Conservation (phyloP, 768 basidiomycete genomes). For the Lyophyllum atratum region DNA sequence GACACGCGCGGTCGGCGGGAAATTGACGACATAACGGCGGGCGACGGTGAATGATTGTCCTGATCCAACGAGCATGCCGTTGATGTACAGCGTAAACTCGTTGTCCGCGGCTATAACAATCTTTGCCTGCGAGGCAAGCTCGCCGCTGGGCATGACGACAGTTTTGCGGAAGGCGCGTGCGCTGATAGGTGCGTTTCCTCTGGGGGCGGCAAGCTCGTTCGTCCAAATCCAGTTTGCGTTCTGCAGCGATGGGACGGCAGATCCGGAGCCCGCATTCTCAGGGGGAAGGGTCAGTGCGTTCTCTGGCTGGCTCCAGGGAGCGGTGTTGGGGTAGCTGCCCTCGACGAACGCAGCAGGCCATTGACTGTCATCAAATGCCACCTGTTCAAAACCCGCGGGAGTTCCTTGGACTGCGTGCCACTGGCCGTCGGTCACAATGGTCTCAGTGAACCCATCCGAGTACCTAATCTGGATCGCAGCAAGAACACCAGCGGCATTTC, state of each 20-base stretch:
- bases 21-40: slow-evolving; percentile 19
- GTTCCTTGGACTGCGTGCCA: slow-evolving; percentile 28
- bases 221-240: slow-evolving; percentile 34
- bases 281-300: slow-evolving; percentile 14
- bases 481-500: slow-evolving; percentile 30
- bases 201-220: slow-evolving; percentile 23
- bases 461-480: slow-evolving; percentile 32
- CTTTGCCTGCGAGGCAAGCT: slow-evolving; percentile 21
- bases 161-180: slow-evolving; percentile 31
- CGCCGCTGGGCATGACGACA: slow-evolving; percentile 22
- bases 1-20: slow-evolving; percentile 15
- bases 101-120: slow-evolving; percentile 28
- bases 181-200: slow-evolving; percentile 21
- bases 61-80: slow-evolving; percentile 27
- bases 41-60: slow-evolving; percentile 15
- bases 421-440: slow-evolving; percentile 28
- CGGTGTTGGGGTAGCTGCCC: slow-evolving; percentile 17
- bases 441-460: slow-evolving; percentile 29
- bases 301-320: slow-evolving; percentile 8
- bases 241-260: slow-evolving; percentile 21
- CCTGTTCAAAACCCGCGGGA: slow-evolving; percentile 28
- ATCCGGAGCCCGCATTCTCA: slow-evolving; percentile 14
- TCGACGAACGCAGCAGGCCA: slow-evolving; percentile 30
- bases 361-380: slow-evolving; percentile 28
- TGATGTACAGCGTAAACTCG: slow-evolving; percentile 28